phyloP scores from a whole-genome alignment of 441 rosid genomes.

The Pelargonium exstipulatum region DNA sequence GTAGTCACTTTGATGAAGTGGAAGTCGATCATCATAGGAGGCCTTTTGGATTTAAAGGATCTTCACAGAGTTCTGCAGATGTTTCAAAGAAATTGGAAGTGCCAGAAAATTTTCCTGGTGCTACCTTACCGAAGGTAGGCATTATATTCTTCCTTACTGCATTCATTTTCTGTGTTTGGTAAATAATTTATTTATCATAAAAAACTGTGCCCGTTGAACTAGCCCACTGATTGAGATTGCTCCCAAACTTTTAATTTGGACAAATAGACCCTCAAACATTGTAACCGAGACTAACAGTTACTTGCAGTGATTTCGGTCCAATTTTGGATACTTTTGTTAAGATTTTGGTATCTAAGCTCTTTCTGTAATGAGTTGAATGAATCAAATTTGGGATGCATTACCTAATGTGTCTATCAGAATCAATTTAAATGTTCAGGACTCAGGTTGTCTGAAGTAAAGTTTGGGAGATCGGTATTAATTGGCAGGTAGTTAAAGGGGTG shows the following conservation, averaged over 20 bases:
- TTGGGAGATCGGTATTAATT: too few relatives aligned
- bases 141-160: slow-evolving; percentile 8
- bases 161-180: background rate
- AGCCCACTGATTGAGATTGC: background rate
- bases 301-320: background rate
- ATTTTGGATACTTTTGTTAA: background rate
- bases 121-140: slow-evolving; percentile 22
- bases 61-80: slow-evolving; percentile 15
- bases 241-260: background rate
- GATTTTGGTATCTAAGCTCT: too few relatives aligned
- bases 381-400: too few relatives aligned
- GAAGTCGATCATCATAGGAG: slow-evolving; percentile 16
- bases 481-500: too few relatives aligned
- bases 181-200: background rate
- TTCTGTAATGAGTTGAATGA: too few relatives aligned
- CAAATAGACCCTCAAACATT: background rate
- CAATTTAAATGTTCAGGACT: background rate
- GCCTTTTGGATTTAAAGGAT: slow-evolving; percentile 14
- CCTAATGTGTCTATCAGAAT: slow-evolving; percentile 2
- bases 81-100: slow-evolving; percentile 25
- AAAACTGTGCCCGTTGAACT: background rate
- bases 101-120: slow-evolving; percentile 24
- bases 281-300: background rate
- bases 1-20: slow-evolving; percentile 14
- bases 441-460: background rate